These are phyloP conservation scores for Petunia secreta DNA, from an alignment of 257 asterid species.

Conservation along the genomic window DNA sequence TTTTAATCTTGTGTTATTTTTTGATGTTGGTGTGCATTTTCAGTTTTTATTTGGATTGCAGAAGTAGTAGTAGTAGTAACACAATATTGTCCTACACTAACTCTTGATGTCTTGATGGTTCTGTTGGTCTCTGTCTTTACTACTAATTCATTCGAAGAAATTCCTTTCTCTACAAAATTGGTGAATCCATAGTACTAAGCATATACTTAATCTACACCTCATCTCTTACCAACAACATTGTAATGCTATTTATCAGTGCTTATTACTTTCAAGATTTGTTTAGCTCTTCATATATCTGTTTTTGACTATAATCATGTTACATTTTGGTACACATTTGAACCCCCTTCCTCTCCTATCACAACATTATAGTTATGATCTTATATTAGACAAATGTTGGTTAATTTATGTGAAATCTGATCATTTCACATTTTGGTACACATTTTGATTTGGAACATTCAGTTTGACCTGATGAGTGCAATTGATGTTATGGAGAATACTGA, in stretches of 20 bases:
- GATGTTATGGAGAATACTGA: conserved; percentile 12
- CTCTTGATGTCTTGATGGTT: conserved; percentile 18
- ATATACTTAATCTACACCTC: neutral
- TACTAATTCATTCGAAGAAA: no score
- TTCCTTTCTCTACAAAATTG: neutral
- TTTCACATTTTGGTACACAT: neutral
- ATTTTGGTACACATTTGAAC: neutral
- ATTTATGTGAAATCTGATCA: neutral
- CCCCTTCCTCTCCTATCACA: neutral
- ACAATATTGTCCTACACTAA: conserved; percentile 23
- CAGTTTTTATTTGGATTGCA: conserved; percentile 21
- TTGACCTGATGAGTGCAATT: neutral
- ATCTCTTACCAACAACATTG: neutral
- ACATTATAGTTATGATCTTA: conserved; percentile 12
- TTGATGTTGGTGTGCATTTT: conserved; percentile 33
- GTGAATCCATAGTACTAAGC: neutral
- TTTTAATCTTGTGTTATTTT: conserved; percentile 22
- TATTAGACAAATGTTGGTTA: neutral
- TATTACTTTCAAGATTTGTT: neutral
- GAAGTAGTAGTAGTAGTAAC: conserved; percentile 25
- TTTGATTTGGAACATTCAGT: neutral
- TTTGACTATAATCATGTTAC: neutral
- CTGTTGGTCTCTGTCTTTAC: neutral
- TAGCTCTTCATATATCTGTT: conserved; percentile 1
- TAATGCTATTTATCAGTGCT: neutral